phyloP scores from a whole-genome alignment of 129 eudicot species.

The Escallonia rubra region DNA sequence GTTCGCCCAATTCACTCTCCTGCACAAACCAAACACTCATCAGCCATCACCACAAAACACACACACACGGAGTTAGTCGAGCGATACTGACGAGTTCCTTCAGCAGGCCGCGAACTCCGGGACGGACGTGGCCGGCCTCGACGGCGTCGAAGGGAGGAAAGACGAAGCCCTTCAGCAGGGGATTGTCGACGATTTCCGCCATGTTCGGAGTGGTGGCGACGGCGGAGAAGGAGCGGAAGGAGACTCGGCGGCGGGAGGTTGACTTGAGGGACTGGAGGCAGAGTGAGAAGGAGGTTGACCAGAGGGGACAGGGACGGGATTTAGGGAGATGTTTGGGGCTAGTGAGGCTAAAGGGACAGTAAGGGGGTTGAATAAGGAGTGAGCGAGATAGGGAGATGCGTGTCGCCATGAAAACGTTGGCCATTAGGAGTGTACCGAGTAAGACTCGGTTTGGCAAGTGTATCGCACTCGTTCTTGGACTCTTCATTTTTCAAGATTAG shows the following conservation, averaged over 20 bases:
- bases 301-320: slow-evolving; percentile 77
- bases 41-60: background rate
- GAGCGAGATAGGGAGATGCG: slow-evolving; percentile 49
- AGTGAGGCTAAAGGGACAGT: slow-evolving; percentile 14
- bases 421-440: slow-evolving; percentile 16
- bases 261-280: slow-evolving; percentile 32
- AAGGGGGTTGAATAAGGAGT: slow-evolving; percentile 29
- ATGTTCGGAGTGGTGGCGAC: slow-evolving; percentile 13
- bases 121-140: slow-evolving; percentile 75
- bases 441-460: slow-evolving; percentile 9
- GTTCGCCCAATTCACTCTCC: slow-evolving; percentile 70
- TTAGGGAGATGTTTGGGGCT: slow-evolving; percentile 34
- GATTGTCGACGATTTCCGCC: slow-evolving; percentile 1
- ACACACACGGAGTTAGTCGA: background rate
- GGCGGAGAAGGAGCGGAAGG: slow-evolving; percentile 41
- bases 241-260: slow-evolving; percentile 15
- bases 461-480: background rate
- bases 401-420: slow-evolving; percentile 42
- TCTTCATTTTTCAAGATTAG: background rate
- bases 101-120: slow-evolving; percentile 82
- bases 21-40: slow-evolving; percentile 7
- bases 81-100: slow-evolving; percentile 55
- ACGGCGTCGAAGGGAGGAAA: slow-evolving; percentile 90
- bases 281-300: slow-evolving; percentile 64
- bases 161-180: slow-evolving; percentile 54